A percentile compares a stretch with the other conserved stretches of the same genome.
These are phyloP conservation scores for Crithidia expoeki DNA, from an alignment of 208 protist species.

Conservation along the genomic window DNA sequence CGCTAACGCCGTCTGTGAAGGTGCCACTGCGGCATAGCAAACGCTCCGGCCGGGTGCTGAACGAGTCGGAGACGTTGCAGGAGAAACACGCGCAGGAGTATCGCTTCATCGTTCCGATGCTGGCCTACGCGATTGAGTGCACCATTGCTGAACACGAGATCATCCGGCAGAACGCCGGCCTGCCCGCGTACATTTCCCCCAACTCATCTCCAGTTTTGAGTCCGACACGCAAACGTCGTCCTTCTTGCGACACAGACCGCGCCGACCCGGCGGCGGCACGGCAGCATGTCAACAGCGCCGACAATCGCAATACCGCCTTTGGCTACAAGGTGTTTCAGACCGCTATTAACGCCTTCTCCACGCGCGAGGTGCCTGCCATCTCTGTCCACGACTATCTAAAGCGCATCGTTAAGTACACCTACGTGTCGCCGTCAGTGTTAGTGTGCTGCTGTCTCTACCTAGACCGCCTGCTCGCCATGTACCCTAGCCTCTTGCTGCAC, in stretches of 20 bases:
- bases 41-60: constrained; percentile 47
- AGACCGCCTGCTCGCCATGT: constrained; percentile 53
- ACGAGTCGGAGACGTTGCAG: constrained; percentile 73
- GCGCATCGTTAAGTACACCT: constrained; percentile 71
- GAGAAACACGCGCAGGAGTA: constrained; percentile 77
- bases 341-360: constrained; percentile 45
- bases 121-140: constrained; percentile 50
- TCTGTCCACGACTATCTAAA: constrained; percentile 62
- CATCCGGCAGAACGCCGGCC: constrained; percentile 15
- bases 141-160: constrained; percentile 55
- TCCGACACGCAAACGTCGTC: neutral
- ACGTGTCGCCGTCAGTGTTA: constrained; percentile 67
- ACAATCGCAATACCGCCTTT: constrained; percentile 4
- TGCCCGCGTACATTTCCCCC: constrained; percentile 16
- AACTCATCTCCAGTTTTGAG: constrained; percentile 4
- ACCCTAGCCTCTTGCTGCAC: constrained; percentile 45
- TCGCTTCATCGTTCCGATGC: constrained; percentile 53
- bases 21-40: constrained; percentile 41
- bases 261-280: neutral
- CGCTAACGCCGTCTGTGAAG: constrained; percentile 40
- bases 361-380: constrained; percentile 40
- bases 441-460: constrained; percentile 71
- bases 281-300: neutral
- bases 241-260: neutral
- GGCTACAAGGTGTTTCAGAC: constrained; percentile 18